phyloP scores from a whole-genome alignment of 2,329 filamentous ascomycete genomes.

The Cytospora piceicola region DNA sequence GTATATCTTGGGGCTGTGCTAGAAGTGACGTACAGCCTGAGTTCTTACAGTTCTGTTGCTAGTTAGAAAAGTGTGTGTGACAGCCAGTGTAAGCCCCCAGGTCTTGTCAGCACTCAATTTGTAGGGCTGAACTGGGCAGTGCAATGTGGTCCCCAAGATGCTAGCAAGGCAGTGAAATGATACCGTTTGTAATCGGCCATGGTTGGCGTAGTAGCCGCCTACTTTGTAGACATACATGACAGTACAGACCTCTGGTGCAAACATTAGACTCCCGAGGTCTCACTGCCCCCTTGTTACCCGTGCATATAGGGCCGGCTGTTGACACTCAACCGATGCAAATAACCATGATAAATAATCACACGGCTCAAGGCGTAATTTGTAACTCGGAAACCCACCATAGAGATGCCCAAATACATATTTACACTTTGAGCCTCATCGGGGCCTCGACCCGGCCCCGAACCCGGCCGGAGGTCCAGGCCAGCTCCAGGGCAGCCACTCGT shows the following conservation, averaged over 20 bases:
- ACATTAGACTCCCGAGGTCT: background rate
- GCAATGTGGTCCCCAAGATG: background rate
- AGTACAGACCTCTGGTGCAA: background rate
- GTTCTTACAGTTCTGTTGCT: slow-evolving; percentile 4
- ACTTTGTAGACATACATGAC: background rate
- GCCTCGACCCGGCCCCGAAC: slow-evolving; percentile 2
- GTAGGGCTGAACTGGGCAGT: slow-evolving; percentile 20
- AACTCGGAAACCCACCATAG: background rate
- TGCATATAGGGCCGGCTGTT: background rate
- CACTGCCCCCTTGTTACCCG: background rate
- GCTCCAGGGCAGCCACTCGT: background rate
- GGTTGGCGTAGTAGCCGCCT: background rate
- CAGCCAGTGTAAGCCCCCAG: background rate
- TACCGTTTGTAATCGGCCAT: background rate
- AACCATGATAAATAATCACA: background rate
- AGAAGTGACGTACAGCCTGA: background rate
- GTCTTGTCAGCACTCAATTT: slow-evolving; percentile 22
- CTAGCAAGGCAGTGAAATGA: background rate
- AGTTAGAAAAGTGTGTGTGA: background rate
- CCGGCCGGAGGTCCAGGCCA: background rate
- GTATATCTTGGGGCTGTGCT: background rate
- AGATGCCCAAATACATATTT: background rate
- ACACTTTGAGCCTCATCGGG: slow-evolving; percentile 8
- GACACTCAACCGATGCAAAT: background rate
- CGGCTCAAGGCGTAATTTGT: background rate